phyloP scores from a whole-genome alignment of 2,329 filamentous ascomycete genomes.

The Botrytis pseudocinerea region DNA sequence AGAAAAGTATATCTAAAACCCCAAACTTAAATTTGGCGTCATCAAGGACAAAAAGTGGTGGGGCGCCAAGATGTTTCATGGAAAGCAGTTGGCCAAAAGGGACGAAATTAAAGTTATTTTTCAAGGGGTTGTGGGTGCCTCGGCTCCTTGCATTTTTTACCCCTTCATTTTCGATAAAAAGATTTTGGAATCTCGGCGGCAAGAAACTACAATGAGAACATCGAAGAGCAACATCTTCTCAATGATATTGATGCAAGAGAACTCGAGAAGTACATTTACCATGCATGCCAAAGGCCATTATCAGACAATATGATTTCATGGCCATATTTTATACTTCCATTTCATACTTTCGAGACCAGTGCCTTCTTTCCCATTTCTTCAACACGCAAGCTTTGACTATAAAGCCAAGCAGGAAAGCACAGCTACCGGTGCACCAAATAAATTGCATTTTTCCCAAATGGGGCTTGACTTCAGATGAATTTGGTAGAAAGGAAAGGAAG shows the following conservation, averaged over 20 bases:
- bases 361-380: background rate
- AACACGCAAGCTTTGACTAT: background rate
- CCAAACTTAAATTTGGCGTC: background rate
- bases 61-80: constrained; percentile 2
- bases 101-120: constrained; percentile 7
- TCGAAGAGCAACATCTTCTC: background rate
- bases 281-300: background rate
- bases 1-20: background rate
- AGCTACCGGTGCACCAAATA: background rate
- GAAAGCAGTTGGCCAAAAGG: background rate
- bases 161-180: constrained; percentile 1
- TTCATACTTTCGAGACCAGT: background rate
- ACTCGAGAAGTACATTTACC: background rate
- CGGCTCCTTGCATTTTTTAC: constrained; percentile 1
- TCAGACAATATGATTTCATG: background rate
- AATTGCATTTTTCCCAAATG: background rate
- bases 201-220: background rate
- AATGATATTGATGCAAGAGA: background rate
- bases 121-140: background rate
- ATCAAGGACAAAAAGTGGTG: background rate
- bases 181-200: background rate
- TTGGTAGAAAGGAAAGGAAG: background rate
- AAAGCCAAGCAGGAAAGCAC: background rate
- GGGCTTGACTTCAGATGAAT: background rate
- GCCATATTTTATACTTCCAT: background rate